Evolutionary conservation across 768 basidiomycete species (phyloP).

Genomic region (Boletus rufocinnamomeus): DNA sequence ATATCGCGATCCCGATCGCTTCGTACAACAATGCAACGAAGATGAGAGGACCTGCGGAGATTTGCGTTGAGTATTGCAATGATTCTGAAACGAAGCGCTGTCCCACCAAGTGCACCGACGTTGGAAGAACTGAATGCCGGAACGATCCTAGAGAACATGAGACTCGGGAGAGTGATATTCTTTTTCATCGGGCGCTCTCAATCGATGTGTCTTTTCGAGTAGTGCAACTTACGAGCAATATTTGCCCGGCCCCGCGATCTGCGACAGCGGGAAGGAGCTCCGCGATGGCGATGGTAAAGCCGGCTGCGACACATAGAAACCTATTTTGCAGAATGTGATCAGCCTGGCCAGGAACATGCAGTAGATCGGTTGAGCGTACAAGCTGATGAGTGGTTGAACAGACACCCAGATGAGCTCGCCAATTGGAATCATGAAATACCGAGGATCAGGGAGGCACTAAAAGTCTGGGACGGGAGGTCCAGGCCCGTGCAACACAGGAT

Average conservation of each 20-base stretch:
- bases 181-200: slow-evolving; percentile 10
- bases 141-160: slow-evolving; percentile 73
- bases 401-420: slow-evolving; percentile 66
- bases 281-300: slow-evolving; percentile 59
- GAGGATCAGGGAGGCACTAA: neutral
- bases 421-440: slow-evolving; percentile 28
- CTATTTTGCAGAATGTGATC: slow-evolving; percentile 34
- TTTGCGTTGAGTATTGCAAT: neutral
- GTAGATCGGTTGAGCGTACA: slow-evolving; percentile 43
- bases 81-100: neutral
- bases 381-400: slow-evolving; percentile 55
- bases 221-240: slow-evolving; percentile 47
- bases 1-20: slow-evolving; percentile 51
- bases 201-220: neutral
- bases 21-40: slow-evolving; percentile 65
- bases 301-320: slow-evolving; percentile 53
- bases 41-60: slow-evolving; percentile 55
- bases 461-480: neutral
- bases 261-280: slow-evolving; percentile 62
- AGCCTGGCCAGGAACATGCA: neutral
- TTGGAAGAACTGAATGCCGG: slow-evolving; percentile 64
- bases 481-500: no score
- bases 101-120: slow-evolving; percentile 52
- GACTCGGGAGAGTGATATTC: slow-evolving; percentile 62
- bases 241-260: slow-evolving; percentile 58